A percentile compares a stretch with the other conserved stretches of the same genome.
These are phyloP conservation scores for Piloderma croceum DNA, from an alignment of 768 basidiomycete genomes.

Conservation along the genomic window DNA sequence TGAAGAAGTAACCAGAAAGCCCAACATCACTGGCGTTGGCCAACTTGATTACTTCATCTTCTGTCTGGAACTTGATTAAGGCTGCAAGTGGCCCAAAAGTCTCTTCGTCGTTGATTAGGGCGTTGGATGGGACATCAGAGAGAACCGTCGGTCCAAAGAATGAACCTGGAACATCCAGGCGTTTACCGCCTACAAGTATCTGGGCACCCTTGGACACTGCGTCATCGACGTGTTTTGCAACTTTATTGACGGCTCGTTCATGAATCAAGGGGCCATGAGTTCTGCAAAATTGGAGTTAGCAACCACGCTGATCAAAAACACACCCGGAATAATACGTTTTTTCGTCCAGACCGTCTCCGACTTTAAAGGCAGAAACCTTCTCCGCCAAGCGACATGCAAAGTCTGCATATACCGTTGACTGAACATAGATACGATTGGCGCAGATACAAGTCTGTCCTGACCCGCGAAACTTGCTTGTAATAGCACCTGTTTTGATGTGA, in stretches of 20 bases:
- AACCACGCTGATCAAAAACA: background rate
- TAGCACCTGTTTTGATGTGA: slow-evolving; percentile 42
- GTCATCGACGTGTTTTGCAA: slow-evolving; percentile 79
- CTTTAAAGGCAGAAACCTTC: slow-evolving; percentile 74
- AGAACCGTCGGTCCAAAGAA: slow-evolving; percentile 91
- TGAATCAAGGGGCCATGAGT: slow-evolving; percentile 97
- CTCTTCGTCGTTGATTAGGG: slow-evolving; percentile 73
- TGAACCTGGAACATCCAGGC: slow-evolving; percentile 46
- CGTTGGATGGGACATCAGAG: slow-evolving; percentile 67
- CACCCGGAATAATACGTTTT: slow-evolving; percentile 48
- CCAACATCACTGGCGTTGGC: slow-evolving; percentile 85
- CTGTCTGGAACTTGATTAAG: slow-evolving; percentile 84
- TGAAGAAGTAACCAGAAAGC: slow-evolving; percentile 92
- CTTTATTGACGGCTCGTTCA: slow-evolving; percentile 77
- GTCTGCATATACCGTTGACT: slow-evolving; percentile 85
- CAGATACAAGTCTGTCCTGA: slow-evolving; percentile 85
- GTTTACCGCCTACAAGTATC: slow-evolving; percentile 84
- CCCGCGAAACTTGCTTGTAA: slow-evolving; percentile 73
- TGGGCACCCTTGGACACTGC: slow-evolving; percentile 82
- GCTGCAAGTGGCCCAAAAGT: slow-evolving; percentile 94
- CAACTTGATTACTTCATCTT: slow-evolving; percentile 83
- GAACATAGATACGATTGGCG: slow-evolving; percentile 90
- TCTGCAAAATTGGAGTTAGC: slow-evolving; percentile 29
- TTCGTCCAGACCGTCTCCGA: slow-evolving; percentile 82
- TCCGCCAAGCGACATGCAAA: slow-evolving; percentile 86